phyloP scores from a whole-genome alignment of 106 monocot species.

The Dendrobium catenatum region DNA sequence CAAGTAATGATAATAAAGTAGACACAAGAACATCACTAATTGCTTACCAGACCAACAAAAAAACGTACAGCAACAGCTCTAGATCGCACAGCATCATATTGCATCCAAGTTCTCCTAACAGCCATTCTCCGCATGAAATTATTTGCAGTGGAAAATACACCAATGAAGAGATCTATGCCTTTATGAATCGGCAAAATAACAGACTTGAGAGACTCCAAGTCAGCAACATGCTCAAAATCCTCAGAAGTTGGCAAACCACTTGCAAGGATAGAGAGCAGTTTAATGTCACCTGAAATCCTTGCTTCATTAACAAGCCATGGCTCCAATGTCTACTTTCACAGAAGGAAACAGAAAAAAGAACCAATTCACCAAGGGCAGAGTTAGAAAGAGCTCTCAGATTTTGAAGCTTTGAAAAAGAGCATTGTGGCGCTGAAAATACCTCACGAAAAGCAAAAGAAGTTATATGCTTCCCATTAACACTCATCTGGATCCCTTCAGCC shows the following conservation, averaged over 20 bases:
- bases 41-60: constrained; percentile 90
- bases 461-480: constrained; percentile 85
- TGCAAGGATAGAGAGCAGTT: constrained; percentile 65
- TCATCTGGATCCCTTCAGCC: constrained; percentile 83
- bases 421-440: constrained; percentile 27
- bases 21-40: neutral
- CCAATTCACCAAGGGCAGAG: constrained; percentile 4
- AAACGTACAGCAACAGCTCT: constrained; percentile 68
- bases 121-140: constrained; percentile 96
- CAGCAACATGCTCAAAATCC: constrained; percentile 54
- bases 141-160: constrained; percentile 87
- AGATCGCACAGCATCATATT: constrained; percentile 68
- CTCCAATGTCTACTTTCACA: constrained; percentile 57
- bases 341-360: neutral
- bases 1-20: neutral
- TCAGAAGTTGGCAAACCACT: constrained; percentile 91
- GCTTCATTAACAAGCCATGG: constrained; percentile 89
- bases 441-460: constrained; percentile 92
- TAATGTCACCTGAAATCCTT: constrained; percentile 79
- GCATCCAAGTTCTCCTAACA: constrained; percentile 93
- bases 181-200: constrained; percentile 39
- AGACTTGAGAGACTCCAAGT: constrained; percentile 62
- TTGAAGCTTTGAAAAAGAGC: neutral
- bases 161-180: constrained; percentile 63
- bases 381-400: constrained; percentile 6